phyloP scores from a whole-genome alignment of 2,329 filamentous ascomycete genomes.

The Stagonosporopsis tanaceti region DNA sequence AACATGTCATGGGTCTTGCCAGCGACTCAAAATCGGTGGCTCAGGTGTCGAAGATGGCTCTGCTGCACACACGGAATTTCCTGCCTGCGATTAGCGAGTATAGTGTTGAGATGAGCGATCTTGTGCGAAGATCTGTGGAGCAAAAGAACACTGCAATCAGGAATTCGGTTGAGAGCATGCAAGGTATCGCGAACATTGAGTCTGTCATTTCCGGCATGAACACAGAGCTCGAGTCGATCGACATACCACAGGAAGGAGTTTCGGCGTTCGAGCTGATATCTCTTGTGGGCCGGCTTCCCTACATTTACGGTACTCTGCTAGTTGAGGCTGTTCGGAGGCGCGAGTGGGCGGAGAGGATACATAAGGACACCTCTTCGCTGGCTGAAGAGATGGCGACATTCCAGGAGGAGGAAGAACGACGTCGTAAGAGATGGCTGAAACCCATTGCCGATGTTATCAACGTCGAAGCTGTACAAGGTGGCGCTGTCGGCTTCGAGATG shows the following conservation, averaged over 20 bases:
- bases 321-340: slow-evolving; percentile 84
- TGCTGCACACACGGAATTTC: slow-evolving; percentile 69
- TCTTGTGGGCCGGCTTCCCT: slow-evolving; percentile 82
- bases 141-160: slow-evolving; percentile 73
- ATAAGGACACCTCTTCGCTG: slow-evolving; percentile 82
- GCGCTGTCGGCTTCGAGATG: slow-evolving; percentile 80
- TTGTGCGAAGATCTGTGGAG: slow-evolving; percentile 62
- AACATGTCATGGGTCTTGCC: slow-evolving; percentile 74
- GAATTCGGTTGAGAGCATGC: slow-evolving; percentile 78
- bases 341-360: slow-evolving; percentile 92
- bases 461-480: slow-evolving; percentile 70
- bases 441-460: slow-evolving; percentile 79
- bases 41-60: slow-evolving; percentile 69
- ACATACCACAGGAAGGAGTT: slow-evolving; percentile 76
- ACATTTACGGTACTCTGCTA: slow-evolving; percentile 87
- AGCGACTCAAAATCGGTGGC: slow-evolving; percentile 71
- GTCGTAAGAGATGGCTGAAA: slow-evolving; percentile 90
- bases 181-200: slow-evolving; percentile 81
- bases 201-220: slow-evolving; percentile 76
- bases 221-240: slow-evolving; percentile 73
- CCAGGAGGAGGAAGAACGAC: slow-evolving; percentile 89
- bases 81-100: slow-evolving; percentile 67
- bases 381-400: slow-evolving; percentile 93
- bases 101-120: slow-evolving; percentile 63
- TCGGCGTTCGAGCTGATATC: slow-evolving; percentile 83